Evolutionary conservation across 805 yeast genomes (phyloP), one percentile per base, ranked within the genome.

Genomic region (Torulaspora franciscae): DNA sequence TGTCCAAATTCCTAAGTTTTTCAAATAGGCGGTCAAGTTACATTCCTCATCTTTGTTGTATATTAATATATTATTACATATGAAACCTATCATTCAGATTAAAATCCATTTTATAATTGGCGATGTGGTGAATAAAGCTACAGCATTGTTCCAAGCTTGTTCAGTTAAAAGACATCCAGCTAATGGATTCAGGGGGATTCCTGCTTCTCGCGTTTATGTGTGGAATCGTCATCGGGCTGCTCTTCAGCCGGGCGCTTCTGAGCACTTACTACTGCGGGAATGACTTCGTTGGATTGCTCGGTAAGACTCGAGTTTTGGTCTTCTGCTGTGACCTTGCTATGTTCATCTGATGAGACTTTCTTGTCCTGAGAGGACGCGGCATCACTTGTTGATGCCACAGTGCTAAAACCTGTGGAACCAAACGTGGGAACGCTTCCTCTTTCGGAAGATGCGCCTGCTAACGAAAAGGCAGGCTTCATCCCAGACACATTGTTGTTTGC

Each of bases 381-480:
- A 14, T 28, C 13, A 39, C 26, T 22, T 15, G 22, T 7, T 17
- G 35, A 38, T 7, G 25, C 19, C n/a, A 19, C 35, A n/a, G 34
- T 32, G 25, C 39, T 29, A 13, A 38, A 25, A 15, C 27, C 22
- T 24, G 37, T 26, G n/a, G 32, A 11, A n/a, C 30, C 34, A 9
- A 23, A 19, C 9, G 13, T n/a, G 6, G 40, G 25, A 7, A 14
- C 24, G n/a, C 4, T 27, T 6, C 25, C 34, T 3, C 10, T 19
- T 17, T 44, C 13, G 6, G 40, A 13, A 26, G 45, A 26, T 14
- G 14, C 40, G 8, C 29, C 19, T 9, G 48, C 34, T 23, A 54
- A 45, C 4, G 53, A 42, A 33, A 54, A 54, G 1, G 53, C 36
- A 1, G 58, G 55, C 26, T 49, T 46, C 36, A 40, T 37, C 7